Evolutionary conservation across 352 stramenopile species (phyloP).

Genomic region (Globisporangium rhizosaccharum): DNA sequence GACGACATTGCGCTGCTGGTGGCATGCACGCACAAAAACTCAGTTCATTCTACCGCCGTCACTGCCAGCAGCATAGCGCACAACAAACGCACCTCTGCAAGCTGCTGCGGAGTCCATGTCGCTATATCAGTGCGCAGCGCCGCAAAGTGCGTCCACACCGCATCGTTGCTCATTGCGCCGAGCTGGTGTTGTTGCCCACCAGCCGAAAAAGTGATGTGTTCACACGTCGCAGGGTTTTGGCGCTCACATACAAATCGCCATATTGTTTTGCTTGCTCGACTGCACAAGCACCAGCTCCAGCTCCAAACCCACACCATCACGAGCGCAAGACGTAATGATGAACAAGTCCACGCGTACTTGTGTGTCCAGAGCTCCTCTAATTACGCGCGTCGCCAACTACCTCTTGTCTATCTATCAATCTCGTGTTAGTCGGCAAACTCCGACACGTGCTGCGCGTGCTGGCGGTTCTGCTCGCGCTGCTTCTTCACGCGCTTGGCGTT

Average conservation of each 20-base stretch:
- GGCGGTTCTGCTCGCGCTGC: conserved; percentile 50
- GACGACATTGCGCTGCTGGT: conserved; percentile 22
- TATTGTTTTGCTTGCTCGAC: background rate
- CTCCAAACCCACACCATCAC: too few relatives aligned
- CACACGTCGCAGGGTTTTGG: conserved; percentile 13
- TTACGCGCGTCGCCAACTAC: background rate
- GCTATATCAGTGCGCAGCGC: conserved; percentile 36
- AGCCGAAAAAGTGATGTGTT: background rate
- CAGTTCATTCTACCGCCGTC: background rate
- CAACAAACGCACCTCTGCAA: conserved; percentile 10
- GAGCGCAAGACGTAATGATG: too few relatives aligned
- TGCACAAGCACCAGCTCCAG: too few relatives aligned
- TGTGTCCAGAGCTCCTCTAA: too few relatives aligned
- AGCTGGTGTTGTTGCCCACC: conserved; percentile 13
- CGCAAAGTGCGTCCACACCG: conserved; percentile 39
- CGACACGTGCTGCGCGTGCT: conserved; percentile 66
- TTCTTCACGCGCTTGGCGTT: conserved; percentile 58
- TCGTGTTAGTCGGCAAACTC: conserved; percentile 61
- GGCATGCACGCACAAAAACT: conserved; percentile 4
- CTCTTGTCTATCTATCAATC: background rate
- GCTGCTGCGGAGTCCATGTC: conserved; percentile 18
- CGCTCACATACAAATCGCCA: background rate
- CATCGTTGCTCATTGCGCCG: background rate
- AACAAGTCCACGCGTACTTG: too few relatives aligned
- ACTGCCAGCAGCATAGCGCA: background rate